phyloP scores from a whole-genome alignment of 768 basidiomycete species.

The Psilocybe cyanescens region DNA sequence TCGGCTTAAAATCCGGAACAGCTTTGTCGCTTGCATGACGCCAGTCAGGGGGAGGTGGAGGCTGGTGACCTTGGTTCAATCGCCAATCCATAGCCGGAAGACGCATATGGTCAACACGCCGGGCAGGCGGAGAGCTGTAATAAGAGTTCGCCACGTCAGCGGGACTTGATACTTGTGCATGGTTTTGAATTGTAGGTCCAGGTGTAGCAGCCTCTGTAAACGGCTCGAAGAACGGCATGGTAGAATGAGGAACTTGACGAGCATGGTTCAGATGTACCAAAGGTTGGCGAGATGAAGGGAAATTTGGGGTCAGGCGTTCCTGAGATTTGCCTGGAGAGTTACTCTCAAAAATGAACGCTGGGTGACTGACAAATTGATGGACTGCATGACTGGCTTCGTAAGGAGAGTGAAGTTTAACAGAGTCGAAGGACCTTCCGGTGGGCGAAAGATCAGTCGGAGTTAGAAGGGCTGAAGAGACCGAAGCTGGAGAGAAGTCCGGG shows the following conservation, averaged over 20 bases:
- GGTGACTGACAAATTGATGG: conserved; percentile 49
- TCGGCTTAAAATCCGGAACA: conserved; percentile 30
- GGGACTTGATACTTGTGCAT: conserved; percentile 25
- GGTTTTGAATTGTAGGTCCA: conserved; percentile 29
- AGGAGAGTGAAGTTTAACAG: conserved; percentile 50
- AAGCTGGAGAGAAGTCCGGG: conserved; percentile 76
- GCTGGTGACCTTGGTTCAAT: conserved; percentile 32
- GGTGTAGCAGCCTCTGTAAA: conserved; percentile 49
- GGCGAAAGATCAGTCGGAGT: conserved; percentile 81
- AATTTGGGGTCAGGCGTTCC: conserved; percentile 23
- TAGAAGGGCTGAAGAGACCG: conserved; percentile 69
- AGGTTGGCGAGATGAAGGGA: conserved; percentile 24
- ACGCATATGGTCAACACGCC: conserved; percentile 31
- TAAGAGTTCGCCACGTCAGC: conserved; percentile 25
- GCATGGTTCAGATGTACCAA: conserved; percentile 26
- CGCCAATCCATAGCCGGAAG: conserved; percentile 40
- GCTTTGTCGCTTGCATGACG: conserved; percentile 40
- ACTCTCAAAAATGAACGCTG: conserved; percentile 45
- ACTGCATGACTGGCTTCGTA: conserved; percentile 49
- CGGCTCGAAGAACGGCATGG: conserved; percentile 52
- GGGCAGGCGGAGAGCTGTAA: conserved; percentile 37
- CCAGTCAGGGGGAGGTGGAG: conserved; percentile 45
- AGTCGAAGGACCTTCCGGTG: conserved; percentile 57
- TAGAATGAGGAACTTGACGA: conserved; percentile 22
- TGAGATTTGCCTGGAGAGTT: conserved; percentile 28